Conservation (phyloP, 2,329 filamentous ascomycete species). For the Fusarium dlaminii region DNA sequence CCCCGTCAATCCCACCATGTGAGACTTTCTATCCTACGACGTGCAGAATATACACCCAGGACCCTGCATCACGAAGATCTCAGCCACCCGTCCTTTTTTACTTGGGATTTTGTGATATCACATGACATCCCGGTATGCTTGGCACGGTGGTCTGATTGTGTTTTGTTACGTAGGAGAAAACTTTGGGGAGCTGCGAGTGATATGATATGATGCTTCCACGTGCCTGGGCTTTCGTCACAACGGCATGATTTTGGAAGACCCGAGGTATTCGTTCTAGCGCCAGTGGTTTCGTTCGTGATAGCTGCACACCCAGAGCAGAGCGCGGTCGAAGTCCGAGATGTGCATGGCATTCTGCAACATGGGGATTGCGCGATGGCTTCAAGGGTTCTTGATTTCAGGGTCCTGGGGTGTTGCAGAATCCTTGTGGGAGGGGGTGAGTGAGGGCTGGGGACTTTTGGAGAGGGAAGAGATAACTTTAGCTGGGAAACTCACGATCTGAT, state of each 20-base stretch:
- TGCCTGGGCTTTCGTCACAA: background rate
- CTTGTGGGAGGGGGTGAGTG: background rate
- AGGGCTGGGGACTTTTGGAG: background rate
- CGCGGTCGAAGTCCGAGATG: background rate
- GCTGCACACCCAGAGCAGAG: background rate
- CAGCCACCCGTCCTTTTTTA: background rate
- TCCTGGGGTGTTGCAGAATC: background rate
- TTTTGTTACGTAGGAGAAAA: background rate
- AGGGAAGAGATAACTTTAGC: background rate
- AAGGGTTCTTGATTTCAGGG: background rate
- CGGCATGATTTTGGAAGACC: background rate
- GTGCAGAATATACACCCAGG: background rate
- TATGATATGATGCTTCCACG: constrained; percentile 24
- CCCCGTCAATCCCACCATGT: constrained; percentile 6
- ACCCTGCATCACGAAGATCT: constrained; percentile 16
- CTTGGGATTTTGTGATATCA: background rate
- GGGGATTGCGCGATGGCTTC: background rate
- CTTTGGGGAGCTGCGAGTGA: background rate
- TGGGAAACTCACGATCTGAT: background rate
- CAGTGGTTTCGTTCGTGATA: background rate
- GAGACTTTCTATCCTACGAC: background rate
- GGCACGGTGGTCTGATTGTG: constrained; percentile 13
- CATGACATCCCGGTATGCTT: constrained; percentile 5
- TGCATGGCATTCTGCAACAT: background rate
- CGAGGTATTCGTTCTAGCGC: background rate